Evolutionary conservation across 495 filamentous ascomycete species (phyloP).

Genomic region (Penicillium tannophilum): DNA sequence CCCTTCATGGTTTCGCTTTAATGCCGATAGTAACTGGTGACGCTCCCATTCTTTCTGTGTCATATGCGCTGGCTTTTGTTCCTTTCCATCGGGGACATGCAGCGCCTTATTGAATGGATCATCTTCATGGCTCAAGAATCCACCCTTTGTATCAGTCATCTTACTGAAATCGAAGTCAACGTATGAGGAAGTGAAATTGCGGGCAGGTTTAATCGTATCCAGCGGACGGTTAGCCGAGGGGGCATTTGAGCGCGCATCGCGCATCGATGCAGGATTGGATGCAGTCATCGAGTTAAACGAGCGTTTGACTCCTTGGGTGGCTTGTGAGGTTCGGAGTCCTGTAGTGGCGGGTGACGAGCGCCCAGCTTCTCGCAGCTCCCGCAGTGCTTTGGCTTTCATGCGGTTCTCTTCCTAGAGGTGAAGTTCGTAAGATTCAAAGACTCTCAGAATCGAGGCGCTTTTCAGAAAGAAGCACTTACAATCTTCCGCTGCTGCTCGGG

Average conservation of each 20-base stretch:
- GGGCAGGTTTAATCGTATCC: conserved; percentile 67
- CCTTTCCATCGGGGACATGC: conserved; percentile 53
- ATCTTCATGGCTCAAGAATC: conserved; percentile 83
- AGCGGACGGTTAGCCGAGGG: conserved; percentile 40
- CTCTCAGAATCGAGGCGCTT: background rate
- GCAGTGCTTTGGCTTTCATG: conserved; percentile 87
- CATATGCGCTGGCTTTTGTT: conserved; percentile 84
- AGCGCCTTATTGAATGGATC: conserved; percentile 86
- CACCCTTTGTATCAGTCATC: conserved; percentile 97
- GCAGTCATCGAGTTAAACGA: conserved; percentile 64
- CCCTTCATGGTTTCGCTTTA: conserved; percentile 73
- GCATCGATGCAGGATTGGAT: conserved; percentile 61
- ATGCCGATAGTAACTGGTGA: conserved; percentile 65
- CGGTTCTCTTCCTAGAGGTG: conserved; percentile 79
- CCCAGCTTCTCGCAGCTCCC: conserved; percentile 67
- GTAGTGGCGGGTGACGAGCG: conserved; percentile 24
- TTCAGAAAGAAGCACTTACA: conserved; percentile 43
- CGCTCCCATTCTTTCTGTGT: conserved; percentile 91
- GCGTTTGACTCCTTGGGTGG: conserved; percentile 57
- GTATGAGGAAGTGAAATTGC: conserved; percentile 79
- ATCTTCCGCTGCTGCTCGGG: conserved; percentile 74
- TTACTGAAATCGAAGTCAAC: conserved; percentile 97
- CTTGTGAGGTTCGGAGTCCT: conserved; percentile 16
- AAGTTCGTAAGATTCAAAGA: background rate
- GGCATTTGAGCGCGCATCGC: conserved; percentile 60